Evolutionary conservation across 306 rosid species (phyloP), one percentile per base, ranked within the genome.

Genomic region (Purshia tridentata): DNA sequence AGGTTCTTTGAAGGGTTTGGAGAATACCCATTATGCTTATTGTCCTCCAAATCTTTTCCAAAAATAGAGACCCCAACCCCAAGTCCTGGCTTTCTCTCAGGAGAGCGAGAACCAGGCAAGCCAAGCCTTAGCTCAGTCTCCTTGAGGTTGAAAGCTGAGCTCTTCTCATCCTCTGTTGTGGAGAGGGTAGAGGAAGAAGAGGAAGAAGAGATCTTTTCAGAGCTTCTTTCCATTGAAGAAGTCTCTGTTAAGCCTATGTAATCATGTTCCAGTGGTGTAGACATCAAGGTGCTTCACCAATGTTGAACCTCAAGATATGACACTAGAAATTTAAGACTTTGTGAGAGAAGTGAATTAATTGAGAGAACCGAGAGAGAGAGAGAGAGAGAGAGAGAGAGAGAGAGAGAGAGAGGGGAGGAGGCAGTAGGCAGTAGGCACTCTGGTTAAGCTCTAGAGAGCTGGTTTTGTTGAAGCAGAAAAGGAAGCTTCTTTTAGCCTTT

Each of bases 41-140:
- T 86, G 50, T 83, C 91, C 77, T 89, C 86, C 83, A 88, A 83
- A 62, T 86, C 92, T 70, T 87, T 90, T 12, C 94, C 86, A 69
- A 84, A 90, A 46, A 88, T 82, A 53, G 96, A 85, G 19, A 88
- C 73, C 74, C 79, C 78, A 54, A 55, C 6, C 45, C 57, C 77
- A 81, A 4, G 9, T 53, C 64, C 86, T 58, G 80, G 12, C 63
- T 88, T 93, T 55, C 91, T 88, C 80, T 89, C 94, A 51, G 93
- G 91, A 35, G 86, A 89, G 67, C 76, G 72, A 22, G 81, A 78
- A 67, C 98, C 97, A 60, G 98, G 98, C 53, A 91, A 74, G 20
- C 98, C 97, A 53, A 94, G 96, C 70, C 98, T 91, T 8, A 94
- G 89, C 70, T 94, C 98, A 41, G 98, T 93, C 80, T 93, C 92